Evolutionary conservation across 305 asterid genomes (phyloP).

Genomic region (Fraxinus velutina): DNA sequence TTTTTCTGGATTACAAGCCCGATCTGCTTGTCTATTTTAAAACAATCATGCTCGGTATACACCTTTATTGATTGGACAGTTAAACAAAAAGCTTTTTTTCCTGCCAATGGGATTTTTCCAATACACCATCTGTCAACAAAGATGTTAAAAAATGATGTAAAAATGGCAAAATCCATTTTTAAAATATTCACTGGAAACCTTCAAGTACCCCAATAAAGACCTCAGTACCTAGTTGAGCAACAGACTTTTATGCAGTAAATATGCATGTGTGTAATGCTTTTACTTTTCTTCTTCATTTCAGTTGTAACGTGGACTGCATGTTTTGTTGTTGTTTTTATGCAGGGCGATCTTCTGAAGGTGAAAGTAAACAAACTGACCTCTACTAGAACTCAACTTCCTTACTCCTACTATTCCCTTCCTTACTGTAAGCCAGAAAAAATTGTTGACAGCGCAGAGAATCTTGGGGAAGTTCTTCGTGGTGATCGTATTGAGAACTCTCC

Average conservation of each 20-base stretch:
- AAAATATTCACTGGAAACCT: background rate
- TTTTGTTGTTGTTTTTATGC: background rate
- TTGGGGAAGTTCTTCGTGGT: slow-evolving; percentile 8
- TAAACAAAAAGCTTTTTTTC: background rate
- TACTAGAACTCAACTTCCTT: slow-evolving; percentile 7
- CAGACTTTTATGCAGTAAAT: background rate
- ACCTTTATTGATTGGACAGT: background rate
- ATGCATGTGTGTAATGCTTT: background rate
- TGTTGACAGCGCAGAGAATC: slow-evolving; percentile 7
- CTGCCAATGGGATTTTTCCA: background rate
- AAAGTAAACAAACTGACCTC: slow-evolving; percentile 11
- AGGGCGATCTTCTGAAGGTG: slow-evolving; percentile 3
- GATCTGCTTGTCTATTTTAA: background rate
- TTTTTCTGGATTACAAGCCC: background rate
- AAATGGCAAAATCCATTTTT: background rate
- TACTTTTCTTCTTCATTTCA: background rate
- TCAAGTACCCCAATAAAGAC: background rate
- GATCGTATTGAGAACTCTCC: slow-evolving; percentile 6
- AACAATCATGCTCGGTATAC: background rate
- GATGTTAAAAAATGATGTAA: background rate
- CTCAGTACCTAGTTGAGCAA: background rate
- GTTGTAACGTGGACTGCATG: background rate
- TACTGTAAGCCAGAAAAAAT: slow-evolving; percentile 8
- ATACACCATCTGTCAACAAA: background rate
- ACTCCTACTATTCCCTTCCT: slow-evolving; percentile 12